phyloP scores from a whole-genome alignment of 2,329 filamentous ascomycete genomes.

The Aaosphaeria pasadenensis region DNA sequence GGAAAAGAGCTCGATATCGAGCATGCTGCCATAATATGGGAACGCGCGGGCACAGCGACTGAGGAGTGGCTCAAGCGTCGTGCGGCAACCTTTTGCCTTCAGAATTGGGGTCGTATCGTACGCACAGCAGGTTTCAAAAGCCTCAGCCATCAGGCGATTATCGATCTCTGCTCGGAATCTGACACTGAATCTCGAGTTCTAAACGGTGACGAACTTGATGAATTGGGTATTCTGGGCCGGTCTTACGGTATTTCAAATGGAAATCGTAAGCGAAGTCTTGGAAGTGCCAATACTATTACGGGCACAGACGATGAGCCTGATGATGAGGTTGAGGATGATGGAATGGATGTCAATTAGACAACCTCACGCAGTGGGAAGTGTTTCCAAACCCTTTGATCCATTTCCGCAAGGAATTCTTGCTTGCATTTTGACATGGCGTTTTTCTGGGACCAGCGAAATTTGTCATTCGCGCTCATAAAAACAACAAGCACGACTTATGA shows the following conservation, averaged over 20 bases:
- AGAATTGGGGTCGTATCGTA: conserved; percentile 92
- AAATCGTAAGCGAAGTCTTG: conserved; percentile 43
- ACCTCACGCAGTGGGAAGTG: too few relatives aligned
- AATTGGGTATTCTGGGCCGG: conserved; percentile 52
- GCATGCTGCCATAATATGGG: conserved; percentile 94
- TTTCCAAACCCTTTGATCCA: too few relatives aligned
- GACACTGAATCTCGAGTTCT: conserved; percentile 90
- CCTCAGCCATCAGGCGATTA: conserved; percentile 73
- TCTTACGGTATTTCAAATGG: conserved; percentile 31
- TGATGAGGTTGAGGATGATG: conserved; percentile 42
- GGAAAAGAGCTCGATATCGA: conserved; percentile 90
- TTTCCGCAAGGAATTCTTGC: too few relatives aligned
- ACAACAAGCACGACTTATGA: too few relatives aligned
- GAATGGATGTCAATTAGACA: conserved; percentile 39
- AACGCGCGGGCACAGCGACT: conserved; percentile 82
- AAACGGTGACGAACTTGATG: conserved; percentile 77
- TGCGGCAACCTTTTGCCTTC: conserved; percentile 83
- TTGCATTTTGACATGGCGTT: too few relatives aligned
- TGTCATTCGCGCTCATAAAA: too few relatives aligned
- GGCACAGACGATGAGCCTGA: conserved; percentile 42
- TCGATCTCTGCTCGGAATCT: conserved; percentile 90
- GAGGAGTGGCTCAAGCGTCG: conserved; percentile 93
- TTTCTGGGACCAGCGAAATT: too few relatives aligned
- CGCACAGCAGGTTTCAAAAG: conserved; percentile 82
- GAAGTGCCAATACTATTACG: conserved; percentile 34